phyloP scores from a whole-genome alignment of 2,329 filamentous ascomycete species.

The Colletotrichum costaricense region DNA sequence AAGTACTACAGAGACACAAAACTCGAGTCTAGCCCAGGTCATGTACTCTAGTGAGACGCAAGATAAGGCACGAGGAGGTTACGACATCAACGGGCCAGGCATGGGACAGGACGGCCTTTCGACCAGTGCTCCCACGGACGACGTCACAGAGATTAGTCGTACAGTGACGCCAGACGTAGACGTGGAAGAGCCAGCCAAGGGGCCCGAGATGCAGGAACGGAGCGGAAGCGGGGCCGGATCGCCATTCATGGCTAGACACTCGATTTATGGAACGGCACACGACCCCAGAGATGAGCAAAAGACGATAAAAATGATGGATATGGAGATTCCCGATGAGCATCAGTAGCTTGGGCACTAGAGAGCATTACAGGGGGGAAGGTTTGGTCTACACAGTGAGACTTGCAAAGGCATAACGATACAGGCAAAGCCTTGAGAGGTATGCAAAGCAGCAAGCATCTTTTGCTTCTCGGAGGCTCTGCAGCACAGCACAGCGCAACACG shows the following conservation, averaged over 20 bases:
- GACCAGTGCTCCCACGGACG: constrained; percentile 30
- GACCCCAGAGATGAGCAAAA: constrained; percentile 36
- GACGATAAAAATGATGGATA: constrained; percentile 48
- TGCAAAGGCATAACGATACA: constrained; percentile 3
- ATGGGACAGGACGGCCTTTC: constrained; percentile 31
- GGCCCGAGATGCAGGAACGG: constrained; percentile 60
- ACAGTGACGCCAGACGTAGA: constrained; percentile 35
- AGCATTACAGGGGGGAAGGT: neutral
- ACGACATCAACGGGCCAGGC: constrained; percentile 21
- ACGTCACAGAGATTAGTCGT: constrained; percentile 33
- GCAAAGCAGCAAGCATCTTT: neutral
- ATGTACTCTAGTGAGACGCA: constrained; percentile 22
- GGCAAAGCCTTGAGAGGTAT: neutral
- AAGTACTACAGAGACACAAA: neutral
- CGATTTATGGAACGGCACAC: constrained; percentile 12
- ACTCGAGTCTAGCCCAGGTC: constrained; percentile 4
- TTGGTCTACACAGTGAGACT: neutral
- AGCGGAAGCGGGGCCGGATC: constrained; percentile 37
- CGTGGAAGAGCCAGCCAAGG: constrained; percentile 37
- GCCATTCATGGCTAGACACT: constrained; percentile 41
- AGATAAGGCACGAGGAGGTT: constrained; percentile 37
- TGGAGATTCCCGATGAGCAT: constrained; percentile 48
- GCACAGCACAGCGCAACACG: constrained; percentile 6
- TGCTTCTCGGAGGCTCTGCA: neutral
- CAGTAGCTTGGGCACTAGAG: constrained; percentile 30